These are phyloP conservation scores for Gossypium lobatum DNA, from an alignment of 441 rosid genomes.

Conservation along the genomic window DNA sequence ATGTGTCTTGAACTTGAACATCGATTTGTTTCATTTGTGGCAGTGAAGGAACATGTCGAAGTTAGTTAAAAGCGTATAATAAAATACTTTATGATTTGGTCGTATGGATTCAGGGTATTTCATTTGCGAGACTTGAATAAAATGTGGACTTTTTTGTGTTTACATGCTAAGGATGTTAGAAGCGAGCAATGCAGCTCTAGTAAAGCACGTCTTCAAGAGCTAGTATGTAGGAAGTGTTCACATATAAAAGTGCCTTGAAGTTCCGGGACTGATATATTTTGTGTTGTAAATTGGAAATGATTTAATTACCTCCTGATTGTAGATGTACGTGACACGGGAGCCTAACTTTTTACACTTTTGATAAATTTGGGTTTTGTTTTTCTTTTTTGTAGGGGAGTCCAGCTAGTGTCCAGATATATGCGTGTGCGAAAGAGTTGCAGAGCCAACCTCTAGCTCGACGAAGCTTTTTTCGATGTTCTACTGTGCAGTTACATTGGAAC, in stretches of 20 bases:
- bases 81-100: neutral
- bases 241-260: neutral
- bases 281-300: neutral
- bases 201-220: neutral
- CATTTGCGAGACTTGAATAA: neutral
- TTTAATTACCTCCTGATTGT: neutral
- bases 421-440: constrained; percentile 53
- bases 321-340: neutral
- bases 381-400: constrained; percentile 65
- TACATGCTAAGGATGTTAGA: neutral
- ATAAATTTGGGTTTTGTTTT: neutral
- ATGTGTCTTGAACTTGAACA: neutral
- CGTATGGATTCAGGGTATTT: neutral
- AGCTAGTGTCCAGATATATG: constrained; percentile 85
- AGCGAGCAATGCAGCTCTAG: neutral
- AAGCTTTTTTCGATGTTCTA: constrained; percentile 79
- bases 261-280: neutral
- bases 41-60: neutral
- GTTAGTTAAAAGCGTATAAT: neutral
- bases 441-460: constrained; percentile 72
- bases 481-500: constrained; percentile 83
- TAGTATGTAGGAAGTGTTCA: neutral
- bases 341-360: neutral
- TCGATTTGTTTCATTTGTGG: neutral
- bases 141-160: neutral